Base-by-base conservation (phyloP, 345 rosid species). In the Gossypium herbaceum region DNA sequence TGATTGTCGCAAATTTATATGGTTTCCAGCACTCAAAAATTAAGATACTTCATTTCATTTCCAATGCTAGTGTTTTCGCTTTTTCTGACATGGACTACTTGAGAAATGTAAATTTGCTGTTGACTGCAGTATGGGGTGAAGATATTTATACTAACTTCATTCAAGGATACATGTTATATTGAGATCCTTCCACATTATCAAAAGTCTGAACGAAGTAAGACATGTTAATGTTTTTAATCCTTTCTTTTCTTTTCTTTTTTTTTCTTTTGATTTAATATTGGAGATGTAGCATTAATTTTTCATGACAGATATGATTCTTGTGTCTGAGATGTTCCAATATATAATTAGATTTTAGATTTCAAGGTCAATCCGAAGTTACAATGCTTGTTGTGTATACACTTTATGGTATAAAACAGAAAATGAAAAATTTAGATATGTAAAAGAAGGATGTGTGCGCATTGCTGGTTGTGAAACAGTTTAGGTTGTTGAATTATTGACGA, bases 91-190 rank as follows among this genome's bases (percentile, higher is more conserved):
- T 17, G 39, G 39, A 59, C 44, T 71, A 48, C 50, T 41, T 68
- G 19, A 54, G 22, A 70, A 29, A 80, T 19, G n/a, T 22, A 27
- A 12, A 34, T 71, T 9, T 22, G 2, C 63, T 48, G 47, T 73
- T 78, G 43, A 58, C 72, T 85, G 86, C 94, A 91, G 97, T 94
- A 80, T 85, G 98, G 97, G 48, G 92, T 92, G 44, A 85, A 86
- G 89, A 88, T 94, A 82, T 88, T 92, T 79, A 88, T 94, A 79
- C 74, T 91, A 58, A 92, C 98, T 64, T 94, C 98, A 41, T 94
- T 94, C 66, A 93, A 88, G 85, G 96, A 94, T 58, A 91, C 98
- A 56, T 91, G 95, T 79, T 93, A 87, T 75, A 84, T 91, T 68
- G 98, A 94, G 88, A 92, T 94, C 78, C 85, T 90, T 79, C 98